Evolutionary conservation across 306 rosid genomes (phyloP).

Genomic region (Begonia fuchsioides): DNA sequence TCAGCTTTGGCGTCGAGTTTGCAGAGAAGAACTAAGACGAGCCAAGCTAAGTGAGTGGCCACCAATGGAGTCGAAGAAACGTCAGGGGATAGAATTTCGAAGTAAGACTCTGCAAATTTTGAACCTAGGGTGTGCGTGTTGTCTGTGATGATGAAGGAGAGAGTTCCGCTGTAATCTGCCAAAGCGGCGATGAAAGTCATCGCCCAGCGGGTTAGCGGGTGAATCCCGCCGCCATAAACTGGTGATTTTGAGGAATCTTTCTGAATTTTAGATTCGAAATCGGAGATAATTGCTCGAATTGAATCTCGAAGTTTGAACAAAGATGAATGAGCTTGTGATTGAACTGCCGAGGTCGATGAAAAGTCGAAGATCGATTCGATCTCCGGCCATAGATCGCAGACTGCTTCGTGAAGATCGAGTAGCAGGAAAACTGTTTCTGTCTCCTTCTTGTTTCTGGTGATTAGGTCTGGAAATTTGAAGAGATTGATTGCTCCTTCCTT

Average conservation of each 20-base stretch:
- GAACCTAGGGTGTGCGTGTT: slow-evolving; percentile 13
- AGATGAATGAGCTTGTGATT: slow-evolving; percentile 23
- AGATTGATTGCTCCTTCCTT: slow-evolving; percentile 27
- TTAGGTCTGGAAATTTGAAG: slow-evolving; percentile 30
- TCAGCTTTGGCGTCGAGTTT: slow-evolving; percentile 36
- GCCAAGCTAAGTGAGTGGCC: slow-evolving; percentile 31
- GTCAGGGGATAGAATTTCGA: slow-evolving; percentile 7
- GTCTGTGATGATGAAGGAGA: slow-evolving; percentile 20
- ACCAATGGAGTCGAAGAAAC: slow-evolving; percentile 13
- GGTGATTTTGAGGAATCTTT: slow-evolving; percentile 22
- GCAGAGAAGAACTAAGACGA: slow-evolving; percentile 35
- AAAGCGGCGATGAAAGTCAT: slow-evolving; percentile 25
- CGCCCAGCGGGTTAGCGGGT: slow-evolving; percentile 28
- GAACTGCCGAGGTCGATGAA: slow-evolving; percentile 19
- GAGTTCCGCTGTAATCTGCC: slow-evolving; percentile 16
- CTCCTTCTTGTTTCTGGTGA: slow-evolving; percentile 18
- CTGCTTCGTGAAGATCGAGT: slow-evolving; percentile 22
- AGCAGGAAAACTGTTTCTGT: slow-evolving; percentile 24
- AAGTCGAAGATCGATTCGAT: slow-evolving; percentile 22
- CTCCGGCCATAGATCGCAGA: slow-evolving; percentile 26
- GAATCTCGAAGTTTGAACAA: slow-evolving; percentile 21
- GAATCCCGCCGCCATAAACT: slow-evolving; percentile 24
- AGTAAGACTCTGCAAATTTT: slow-evolving; percentile 10
- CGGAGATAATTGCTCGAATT: slow-evolving; percentile 18
- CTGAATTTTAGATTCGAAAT: slow-evolving; percentile 22